Evolutionary conservation across 23 red algal species (phyloP), one percentile per base, ranked within the genome.

Genomic region (Gracilaria gracilis): DNA sequence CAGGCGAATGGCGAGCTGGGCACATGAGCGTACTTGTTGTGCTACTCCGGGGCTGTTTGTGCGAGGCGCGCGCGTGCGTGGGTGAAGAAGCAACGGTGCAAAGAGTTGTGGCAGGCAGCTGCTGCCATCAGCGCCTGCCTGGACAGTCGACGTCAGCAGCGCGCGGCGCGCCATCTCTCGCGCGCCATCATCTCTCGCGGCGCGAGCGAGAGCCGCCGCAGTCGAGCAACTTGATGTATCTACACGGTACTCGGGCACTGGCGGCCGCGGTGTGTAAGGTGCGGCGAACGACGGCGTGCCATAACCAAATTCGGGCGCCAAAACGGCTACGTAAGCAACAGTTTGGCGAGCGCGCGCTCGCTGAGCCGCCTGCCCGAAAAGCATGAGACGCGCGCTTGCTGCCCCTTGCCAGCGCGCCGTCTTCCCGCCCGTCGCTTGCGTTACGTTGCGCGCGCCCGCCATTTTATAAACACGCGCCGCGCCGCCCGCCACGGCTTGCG

Each of bases 391-490:
- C 27, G 61, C 61, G 61, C n/a, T 65, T 65, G 61, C 61, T 65
- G 61, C 61, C 24, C 61, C 24, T 2, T 75, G 69, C 37, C n/a
- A 28, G 39, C 21, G 25, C 3, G 51, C 31, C 82, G 55, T 25
- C 40, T 57, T 72, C 29, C 33, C 44, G 81, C 40, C n/a, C 39
- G 29, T 19, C 40, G 59, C 44, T 84, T 14, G 34, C 39, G 81
- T 61, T 49, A 27, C 80, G 35, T 7, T 48, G 21, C 54, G 36
- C 40, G 20, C 14, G 13, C n/a, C 25, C 32, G 0, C 24, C n/a
- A 2, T 9, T 39, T 17, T 42, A 47, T 44, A 31, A 0, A 9
- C 34, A 25, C 54, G 46, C 39, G 20, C 59, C 80, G 42, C 80
- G 13, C 80, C 47, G 54, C 24, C 36, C 77, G 33, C 32, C 9